These are phyloP conservation scores for Paragyromitra xinjiangensis DNA, from an alignment of 495 filamentous ascomycete species.

Conservation along the genomic window DNA sequence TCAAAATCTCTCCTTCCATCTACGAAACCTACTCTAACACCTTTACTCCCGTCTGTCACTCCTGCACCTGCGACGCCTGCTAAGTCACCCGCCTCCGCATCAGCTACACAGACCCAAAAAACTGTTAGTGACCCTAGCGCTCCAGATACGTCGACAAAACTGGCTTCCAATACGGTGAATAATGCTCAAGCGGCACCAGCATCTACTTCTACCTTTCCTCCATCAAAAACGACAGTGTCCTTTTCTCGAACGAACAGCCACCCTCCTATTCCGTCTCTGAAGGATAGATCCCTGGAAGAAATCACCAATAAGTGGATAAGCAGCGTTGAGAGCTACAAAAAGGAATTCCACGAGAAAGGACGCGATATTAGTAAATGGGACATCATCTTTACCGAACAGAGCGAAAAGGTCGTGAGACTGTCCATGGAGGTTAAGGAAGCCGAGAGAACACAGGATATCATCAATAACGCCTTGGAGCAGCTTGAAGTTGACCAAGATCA, in stretches of 20 bases:
- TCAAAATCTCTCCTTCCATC: not conserved
- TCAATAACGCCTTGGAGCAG: slow-evolving; percentile 81
- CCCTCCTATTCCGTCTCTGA: slow-evolving; percentile 68
- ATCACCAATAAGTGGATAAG: slow-evolving; percentile 94
- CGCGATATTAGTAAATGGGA: slow-evolving; percentile 88
- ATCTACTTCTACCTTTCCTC: not conserved
- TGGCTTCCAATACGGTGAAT: not conserved
- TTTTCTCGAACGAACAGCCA: not conserved
- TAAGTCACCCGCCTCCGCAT: not conserved
- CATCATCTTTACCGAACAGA: slow-evolving; percentile 83
- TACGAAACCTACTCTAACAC: not conserved
- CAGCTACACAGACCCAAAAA: not conserved
- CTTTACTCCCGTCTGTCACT: not conserved
- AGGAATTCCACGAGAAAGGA: slow-evolving; percentile 87
- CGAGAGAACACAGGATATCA: slow-evolving; percentile 82
- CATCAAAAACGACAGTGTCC: not conserved
- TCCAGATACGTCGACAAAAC: not conserved
- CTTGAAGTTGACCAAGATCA: slow-evolving; percentile 92
- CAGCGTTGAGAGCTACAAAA: slow-evolving; percentile 90
- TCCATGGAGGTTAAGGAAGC: slow-evolving; percentile 85
- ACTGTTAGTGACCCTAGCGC: not conserved
- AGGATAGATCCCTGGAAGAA: slow-evolving; percentile 98
- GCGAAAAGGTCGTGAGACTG: slow-evolving; percentile 85
- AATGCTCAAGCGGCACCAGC: not conserved
- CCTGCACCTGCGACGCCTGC: not conserved